Evolutionary conservation across 768 basidiomycete genomes (phyloP).

Genomic region (Agaricus bisporus): DNA sequence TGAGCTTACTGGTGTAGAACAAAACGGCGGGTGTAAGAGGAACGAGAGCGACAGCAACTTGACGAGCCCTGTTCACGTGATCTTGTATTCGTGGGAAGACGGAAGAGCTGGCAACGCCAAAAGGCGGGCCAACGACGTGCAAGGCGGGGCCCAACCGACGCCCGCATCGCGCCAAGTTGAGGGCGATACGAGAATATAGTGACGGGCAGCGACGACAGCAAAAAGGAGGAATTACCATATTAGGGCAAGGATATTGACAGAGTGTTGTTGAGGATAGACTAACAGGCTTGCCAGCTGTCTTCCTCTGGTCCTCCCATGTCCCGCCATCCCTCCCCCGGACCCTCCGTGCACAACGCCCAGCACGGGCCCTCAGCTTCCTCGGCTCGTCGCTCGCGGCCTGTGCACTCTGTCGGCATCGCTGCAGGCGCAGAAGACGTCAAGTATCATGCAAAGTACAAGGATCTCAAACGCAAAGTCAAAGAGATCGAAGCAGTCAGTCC

Average conservation of each 20-base stretch:
- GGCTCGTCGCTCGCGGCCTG: conserved; percentile 40
- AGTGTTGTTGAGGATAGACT: conserved; percentile 16
- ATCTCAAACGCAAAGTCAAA: conserved; percentile 81
- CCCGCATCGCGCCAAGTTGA: too few relatives aligned
- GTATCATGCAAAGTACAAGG: conserved; percentile 85
- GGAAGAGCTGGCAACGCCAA: background rate
- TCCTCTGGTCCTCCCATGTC: conserved; percentile 55
- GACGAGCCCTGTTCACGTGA: background rate
- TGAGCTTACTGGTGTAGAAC: conserved; percentile 7
- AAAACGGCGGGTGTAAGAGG: conserved; percentile 10
- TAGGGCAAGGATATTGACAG: conserved; percentile 11
- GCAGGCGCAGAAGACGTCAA: conserved; percentile 82
- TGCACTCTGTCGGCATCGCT: conserved; percentile 55
- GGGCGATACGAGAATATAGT: too few relatives aligned
- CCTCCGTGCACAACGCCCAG: conserved; percentile 28
- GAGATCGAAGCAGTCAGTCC: conserved; percentile 74
- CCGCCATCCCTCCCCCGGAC: conserved; percentile 51
- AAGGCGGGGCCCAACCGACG: background rate
- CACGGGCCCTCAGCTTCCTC: conserved; percentile 21
- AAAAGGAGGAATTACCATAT: conserved; percentile 10
- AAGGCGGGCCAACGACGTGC: too few relatives aligned
- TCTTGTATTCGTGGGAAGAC: background rate
- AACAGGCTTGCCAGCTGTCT: conserved; percentile 26
- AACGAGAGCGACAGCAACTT: conserved; percentile 7
- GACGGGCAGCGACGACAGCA: conserved; percentile 4